Conservation (phyloP, 768 basidiomycete species). For the Calocybe indica region DNA sequence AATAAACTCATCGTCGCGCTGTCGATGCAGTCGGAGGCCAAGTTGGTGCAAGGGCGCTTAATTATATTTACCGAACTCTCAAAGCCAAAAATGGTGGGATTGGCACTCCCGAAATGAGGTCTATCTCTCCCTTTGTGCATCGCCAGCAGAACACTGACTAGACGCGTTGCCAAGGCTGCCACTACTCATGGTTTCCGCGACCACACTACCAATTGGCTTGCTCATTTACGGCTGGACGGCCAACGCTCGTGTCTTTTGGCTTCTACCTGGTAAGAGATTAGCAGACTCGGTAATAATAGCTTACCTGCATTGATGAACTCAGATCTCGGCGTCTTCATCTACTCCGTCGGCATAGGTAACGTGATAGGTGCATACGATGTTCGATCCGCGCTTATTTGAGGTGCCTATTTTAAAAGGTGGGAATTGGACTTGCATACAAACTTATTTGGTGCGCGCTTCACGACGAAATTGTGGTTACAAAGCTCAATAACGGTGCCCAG, state of each 20-base stretch:
- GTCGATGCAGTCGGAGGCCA: conserved; percentile 26
- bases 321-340: conserved; percentile 39
- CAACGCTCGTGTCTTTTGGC: conserved; percentile 46
- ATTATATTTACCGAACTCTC: conserved; percentile 38
- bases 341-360: conserved; percentile 41
- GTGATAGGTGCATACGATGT: too few relatives aligned
- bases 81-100: conserved; percentile 43
- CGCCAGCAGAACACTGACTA: neutral
- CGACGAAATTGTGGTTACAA: conserved; percentile 6
- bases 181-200: conserved; percentile 42
- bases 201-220: conserved; percentile 52
- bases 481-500: conserved; percentile 30
- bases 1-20: neutral
- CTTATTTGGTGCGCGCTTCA: conserved; percentile 45
- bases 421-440: conserved; percentile 44
- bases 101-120: conserved; percentile 51
- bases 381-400: neutral
- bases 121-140: neutral
- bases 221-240: conserved; percentile 62
- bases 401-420: conserved; percentile 15
- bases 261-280: conserved; percentile 40
- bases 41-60: conserved; percentile 37
- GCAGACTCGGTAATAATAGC: neutral
- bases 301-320: neutral
- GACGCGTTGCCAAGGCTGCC: conserved; percentile 17